These are phyloP conservation scores for Mycena vitilis DNA, from an alignment of 768 basidiomycete species.

Conservation along the genomic window DNA sequence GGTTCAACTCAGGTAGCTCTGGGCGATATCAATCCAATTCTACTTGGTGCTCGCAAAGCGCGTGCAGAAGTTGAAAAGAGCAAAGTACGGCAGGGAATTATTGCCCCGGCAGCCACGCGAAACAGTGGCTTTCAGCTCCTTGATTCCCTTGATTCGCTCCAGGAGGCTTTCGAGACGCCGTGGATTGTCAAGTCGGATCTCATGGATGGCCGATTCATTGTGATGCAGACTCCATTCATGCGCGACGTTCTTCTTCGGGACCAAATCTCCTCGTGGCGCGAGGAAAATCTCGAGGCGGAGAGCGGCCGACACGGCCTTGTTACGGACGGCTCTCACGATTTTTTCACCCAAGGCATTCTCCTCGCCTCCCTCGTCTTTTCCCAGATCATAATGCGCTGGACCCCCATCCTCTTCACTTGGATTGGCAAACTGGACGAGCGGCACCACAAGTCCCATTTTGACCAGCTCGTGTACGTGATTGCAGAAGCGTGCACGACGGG, in stretches of 20 bases:
- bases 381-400: constrained; percentile 16
- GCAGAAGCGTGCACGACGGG: constrained; percentile 8
- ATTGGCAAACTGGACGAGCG: constrained; percentile 19
- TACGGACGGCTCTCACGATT: constrained; percentile 26
- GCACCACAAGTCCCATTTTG: constrained; percentile 25
- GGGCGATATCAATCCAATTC: constrained; percentile 20
- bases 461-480: constrained; percentile 17
- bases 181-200: constrained; percentile 24
- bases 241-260: constrained; percentile 11
- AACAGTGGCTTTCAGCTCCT: constrained; percentile 18
- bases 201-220: constrained; percentile 7
- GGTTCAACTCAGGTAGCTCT: constrained; percentile 9
- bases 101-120: not conserved
- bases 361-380: constrained; percentile 19
- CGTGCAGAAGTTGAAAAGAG: constrained; percentile 22
- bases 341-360: constrained; percentile 21
- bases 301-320: constrained; percentile 18
- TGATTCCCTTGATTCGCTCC: not conserved
- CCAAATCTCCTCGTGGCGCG: constrained; percentile 13
- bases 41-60: constrained; percentile 17
- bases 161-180: constrained; percentile 4
- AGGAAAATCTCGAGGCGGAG: constrained; percentile 12
- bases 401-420: constrained; percentile 21
- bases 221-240: constrained; percentile 23
- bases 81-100: constrained; percentile 16